These are phyloP conservation scores for Camellia oleifera DNA, from an alignment of 179 eudicot genomes.

Conservation along the genomic window DNA sequence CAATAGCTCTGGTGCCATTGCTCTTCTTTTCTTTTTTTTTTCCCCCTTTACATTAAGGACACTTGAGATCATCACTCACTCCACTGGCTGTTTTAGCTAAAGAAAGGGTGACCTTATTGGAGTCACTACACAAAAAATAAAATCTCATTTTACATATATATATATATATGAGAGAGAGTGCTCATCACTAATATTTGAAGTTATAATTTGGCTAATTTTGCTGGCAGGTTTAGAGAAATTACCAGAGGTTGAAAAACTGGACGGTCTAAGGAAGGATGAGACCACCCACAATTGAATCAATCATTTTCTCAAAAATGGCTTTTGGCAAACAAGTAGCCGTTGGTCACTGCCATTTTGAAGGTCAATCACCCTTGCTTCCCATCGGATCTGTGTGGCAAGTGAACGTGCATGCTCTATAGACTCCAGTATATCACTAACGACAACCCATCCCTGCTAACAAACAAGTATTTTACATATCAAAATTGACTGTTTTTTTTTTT, in stretches of 20 bases:
- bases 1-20: background rate
- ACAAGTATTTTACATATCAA: background rate
- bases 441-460: constrained; percentile 79
- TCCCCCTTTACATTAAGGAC: background rate
- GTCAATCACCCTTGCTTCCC: constrained; percentile 98
- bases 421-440: constrained; percentile 65
- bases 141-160: background rate
- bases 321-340: constrained; percentile 89
- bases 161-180: background rate
- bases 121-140: background rate
- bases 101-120: background rate
- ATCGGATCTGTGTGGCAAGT: constrained; percentile 72
- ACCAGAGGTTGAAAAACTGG: constrained; percentile 39
- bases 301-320: constrained; percentile 87
- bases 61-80: background rate
- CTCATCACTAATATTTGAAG: background rate
- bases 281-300: constrained; percentile 20
- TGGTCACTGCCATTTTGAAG: constrained; percentile 89
- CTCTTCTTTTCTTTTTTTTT: background rate
- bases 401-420: constrained; percentile 79
- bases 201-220: constrained; percentile 6
- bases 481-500: too few species aligned
- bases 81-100: background rate
- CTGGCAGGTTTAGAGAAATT: constrained; percentile 20
- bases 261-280: constrained; percentile 21